Evolutionary conservation across 768 basidiomycete genomes (phyloP).

Genomic region (Vishniacozyma victoriae): DNA sequence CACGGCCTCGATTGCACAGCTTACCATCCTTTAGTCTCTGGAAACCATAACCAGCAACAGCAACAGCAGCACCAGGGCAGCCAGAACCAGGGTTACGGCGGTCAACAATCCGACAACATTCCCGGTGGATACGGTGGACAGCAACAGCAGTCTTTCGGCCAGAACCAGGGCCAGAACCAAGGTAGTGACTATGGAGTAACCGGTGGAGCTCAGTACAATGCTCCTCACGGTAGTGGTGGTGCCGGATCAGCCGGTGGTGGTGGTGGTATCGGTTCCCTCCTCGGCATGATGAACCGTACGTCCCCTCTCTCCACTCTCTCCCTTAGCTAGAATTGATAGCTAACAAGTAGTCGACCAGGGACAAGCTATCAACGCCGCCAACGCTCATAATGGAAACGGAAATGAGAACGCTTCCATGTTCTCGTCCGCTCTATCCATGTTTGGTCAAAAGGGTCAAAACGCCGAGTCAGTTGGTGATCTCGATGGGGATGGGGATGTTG

Average conservation of each 20-base stretch:
- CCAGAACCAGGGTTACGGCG: slow-evolving; percentile 7
- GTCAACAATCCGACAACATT: slow-evolving; percentile 1
- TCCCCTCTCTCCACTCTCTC: neutral
- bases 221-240: slow-evolving; percentile 30
- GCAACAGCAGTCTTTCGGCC: slow-evolving; percentile 23
- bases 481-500: slow-evolving; percentile 57
- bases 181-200: slow-evolving; percentile 6
- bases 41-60: slow-evolving; percentile 25
- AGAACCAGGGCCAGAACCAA: slow-evolving; percentile 6
- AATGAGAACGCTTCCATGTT: slow-evolving; percentile 55
- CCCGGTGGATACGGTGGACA: slow-evolving; percentile 23
- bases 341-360: slow-evolving; percentile 57
- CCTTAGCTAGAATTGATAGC: neutral
- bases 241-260: slow-evolving; percentile 18
- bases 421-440: slow-evolving; percentile 49
- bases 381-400: slow-evolving; percentile 54
- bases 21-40: slow-evolving; percentile 3
- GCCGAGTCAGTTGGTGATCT: neutral
- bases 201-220: slow-evolving; percentile 30
- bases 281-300: neutral
- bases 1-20: neutral
- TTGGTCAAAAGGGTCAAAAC: slow-evolving; percentile 45
- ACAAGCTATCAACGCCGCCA: slow-evolving; percentile 58
- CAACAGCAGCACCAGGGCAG: slow-evolving; percentile 13
- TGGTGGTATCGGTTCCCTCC: slow-evolving; percentile 12